Conservation (phyloP, 345 rosid genomes). For the Brassica nigra region DNA sequence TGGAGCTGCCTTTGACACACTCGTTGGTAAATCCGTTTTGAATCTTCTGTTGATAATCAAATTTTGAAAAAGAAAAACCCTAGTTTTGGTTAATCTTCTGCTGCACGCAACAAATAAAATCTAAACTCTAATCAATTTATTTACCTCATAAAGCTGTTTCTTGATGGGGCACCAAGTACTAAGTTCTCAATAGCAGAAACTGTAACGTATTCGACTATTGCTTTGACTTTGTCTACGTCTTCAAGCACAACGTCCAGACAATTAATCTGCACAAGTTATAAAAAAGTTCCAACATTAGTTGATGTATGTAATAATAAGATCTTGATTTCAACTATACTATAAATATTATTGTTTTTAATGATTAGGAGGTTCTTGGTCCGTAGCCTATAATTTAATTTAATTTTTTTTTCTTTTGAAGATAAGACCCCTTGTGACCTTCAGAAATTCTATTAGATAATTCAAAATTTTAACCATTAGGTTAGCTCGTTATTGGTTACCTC, state of each 20-base stretch:
- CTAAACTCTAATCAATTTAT: not conserved
- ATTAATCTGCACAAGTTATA: slow-evolving; percentile 46
- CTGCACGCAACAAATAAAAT: not conserved
- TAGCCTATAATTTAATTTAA: too few species aligned
- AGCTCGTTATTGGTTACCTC: slow-evolving; percentile 45
- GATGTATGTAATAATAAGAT: not conserved
- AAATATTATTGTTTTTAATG: not conserved
- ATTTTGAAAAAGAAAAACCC: not conserved
- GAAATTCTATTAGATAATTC: not conserved
- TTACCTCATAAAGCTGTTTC: slow-evolving; percentile 73
- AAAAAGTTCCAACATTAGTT: not conserved
- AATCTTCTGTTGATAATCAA: slow-evolving; percentile 53
- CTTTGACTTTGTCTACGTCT: slow-evolving; percentile 66
- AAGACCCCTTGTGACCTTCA: not conserved
- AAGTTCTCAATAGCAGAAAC: slow-evolving; percentile 67
- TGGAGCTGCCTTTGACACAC: slow-evolving; percentile 69
- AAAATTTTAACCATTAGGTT: not conserved
- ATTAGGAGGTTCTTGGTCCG: not conserved
- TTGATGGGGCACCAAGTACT: slow-evolving; percentile 76
- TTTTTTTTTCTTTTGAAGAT: too few species aligned
- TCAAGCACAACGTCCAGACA: slow-evolving; percentile 68
- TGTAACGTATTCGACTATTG: slow-evolving; percentile 75
- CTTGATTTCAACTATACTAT: not conserved
- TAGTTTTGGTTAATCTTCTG: slow-evolving; percentile 18
- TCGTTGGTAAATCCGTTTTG: slow-evolving; percentile 61